Percentiles rank a stretch among this genome's conserved stretches.
Conservation (phyloP, 177 flowering plant genomes). For the Vitis hybrid region DNA sequence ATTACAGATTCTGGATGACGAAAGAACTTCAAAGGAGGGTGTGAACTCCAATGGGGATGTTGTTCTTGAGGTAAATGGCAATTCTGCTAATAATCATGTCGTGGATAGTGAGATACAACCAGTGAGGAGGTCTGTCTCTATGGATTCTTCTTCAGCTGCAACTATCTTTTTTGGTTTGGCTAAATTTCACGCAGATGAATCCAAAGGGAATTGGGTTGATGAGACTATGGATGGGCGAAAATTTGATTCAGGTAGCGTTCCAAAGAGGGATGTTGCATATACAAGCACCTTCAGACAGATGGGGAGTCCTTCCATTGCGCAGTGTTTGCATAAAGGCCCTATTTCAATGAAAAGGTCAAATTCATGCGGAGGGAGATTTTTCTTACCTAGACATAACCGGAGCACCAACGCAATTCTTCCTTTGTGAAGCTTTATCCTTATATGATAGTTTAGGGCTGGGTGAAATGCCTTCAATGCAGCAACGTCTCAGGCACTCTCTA, state of each 20-base stretch:
- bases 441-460: no score
- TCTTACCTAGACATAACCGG: constrained; percentile 8
- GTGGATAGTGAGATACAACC: background rate
- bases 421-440: background rate
- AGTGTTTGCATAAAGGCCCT: constrained; percentile 13
- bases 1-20: background rate
- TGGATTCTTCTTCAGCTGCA: constrained; percentile 15
- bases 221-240: background rate
- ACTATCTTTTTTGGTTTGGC: background rate
- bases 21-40: constrained; percentile 7
- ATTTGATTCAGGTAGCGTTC: background rate
- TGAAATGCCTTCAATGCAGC: no score
- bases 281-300: background rate
- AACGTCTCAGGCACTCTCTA: no score
- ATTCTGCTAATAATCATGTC: background rate
- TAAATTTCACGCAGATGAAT: background rate
- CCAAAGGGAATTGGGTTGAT: constrained; percentile 6
- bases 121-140: constrained; percentile 21
- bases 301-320: constrained; percentile 9
- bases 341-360: constrained; percentile 23
- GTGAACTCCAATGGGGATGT: constrained; percentile 3
- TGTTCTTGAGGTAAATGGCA: background rate
- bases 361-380: constrained; percentile 17
- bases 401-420: constrained; percentile 15
- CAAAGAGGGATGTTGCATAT: constrained; percentile 4